A percentile compares a stretch with the other conserved stretches of the same genome.
Evolutionary conservation across 768 basidiomycete species (phyloP).

Genomic region (Tephrocybe sp.): DNA sequence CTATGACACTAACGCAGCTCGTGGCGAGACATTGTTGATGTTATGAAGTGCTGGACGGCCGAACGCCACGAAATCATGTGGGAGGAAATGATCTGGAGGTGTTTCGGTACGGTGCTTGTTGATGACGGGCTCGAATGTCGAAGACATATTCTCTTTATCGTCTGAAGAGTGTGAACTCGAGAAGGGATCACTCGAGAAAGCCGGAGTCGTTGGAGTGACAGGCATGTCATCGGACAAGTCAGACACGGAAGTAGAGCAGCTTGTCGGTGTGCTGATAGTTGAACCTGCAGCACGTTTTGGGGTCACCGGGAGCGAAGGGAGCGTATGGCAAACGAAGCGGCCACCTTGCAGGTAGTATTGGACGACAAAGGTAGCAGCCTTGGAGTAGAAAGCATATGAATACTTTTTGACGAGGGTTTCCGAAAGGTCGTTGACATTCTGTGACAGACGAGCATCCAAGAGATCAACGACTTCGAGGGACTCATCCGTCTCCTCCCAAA

Average conservation of each 20-base stretch:
- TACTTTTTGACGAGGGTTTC: constrained; percentile 98
- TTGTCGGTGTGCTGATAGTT: constrained; percentile 69
- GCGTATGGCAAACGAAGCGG: constrained; percentile 54
- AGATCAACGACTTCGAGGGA: constrained; percentile 80
- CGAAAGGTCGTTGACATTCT: constrained; percentile 88
- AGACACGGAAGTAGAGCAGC: constrained; percentile 68
- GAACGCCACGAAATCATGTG: constrained; percentile 78
- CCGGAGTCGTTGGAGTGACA: constrained; percentile 73
- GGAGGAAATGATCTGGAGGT: constrained; percentile 72
- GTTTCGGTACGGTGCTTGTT: constrained; percentile 69
- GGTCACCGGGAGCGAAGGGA: constrained; percentile 61
- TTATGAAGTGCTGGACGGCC: constrained; percentile 77
- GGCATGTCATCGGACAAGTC: constrained; percentile 85
- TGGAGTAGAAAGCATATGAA: constrained; percentile 94
- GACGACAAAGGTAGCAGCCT: constrained; percentile 89
- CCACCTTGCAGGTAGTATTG: constrained; percentile 93
- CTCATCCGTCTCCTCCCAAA: constrained; percentile 83
- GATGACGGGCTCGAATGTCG: constrained; percentile 68
- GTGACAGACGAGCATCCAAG: constrained; percentile 83
- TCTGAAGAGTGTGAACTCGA: constrained; percentile 49
- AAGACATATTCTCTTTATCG: constrained; percentile 79
- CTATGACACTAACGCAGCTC: constrained; percentile 60
- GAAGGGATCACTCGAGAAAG: constrained; percentile 60
- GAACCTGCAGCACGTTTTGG: constrained; percentile 56
- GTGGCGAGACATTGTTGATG: constrained; percentile 68